Evolutionary conservation across 331 rosid genomes (phyloP), one percentile per base, ranked within the genome.

Genomic region (Prunus yedoensis): DNA sequence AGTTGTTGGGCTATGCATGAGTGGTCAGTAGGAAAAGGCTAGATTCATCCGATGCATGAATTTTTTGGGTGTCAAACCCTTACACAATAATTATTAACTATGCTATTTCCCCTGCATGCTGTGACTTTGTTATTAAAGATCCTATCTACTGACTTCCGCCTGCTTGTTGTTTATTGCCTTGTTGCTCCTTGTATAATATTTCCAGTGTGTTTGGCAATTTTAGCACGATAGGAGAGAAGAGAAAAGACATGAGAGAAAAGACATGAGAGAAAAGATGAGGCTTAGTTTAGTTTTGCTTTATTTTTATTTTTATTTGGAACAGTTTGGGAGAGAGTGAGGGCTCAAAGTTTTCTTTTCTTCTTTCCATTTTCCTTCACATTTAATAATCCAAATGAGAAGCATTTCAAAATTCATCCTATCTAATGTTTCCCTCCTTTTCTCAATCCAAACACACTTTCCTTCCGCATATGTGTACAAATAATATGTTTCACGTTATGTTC

Each of bases 381-480:
- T 10, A 3, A 47, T 47, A 11, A 47, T 47, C 52, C 52, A 47
- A 12, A 47, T 47, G 52, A 12, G 52, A 47, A 10, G 12, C 41
- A 35, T 47, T 47, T 47, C 57, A 52, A 52, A 51, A 52, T 52
- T 52, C 7, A 51, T 1, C 18, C 15, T 51, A 16, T 51, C 20
- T 51, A 9, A 3, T 46, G 11, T 46, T 10, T 46, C 51, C 8
- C 51, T 46, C 8, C 1, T 13, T 13, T 35, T 35, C 41, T 35
- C 8, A 35, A 14, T 61, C 21, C 16, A 64, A 35, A 20, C 25
- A 32, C 2, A 35, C 27, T 28, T 41, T 61, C 15, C 46, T 61
- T 83, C 70, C 58, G 21, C 70, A 13, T n/a, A 23, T 71, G 78
- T 62, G 50, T 80, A 79, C 73, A 64, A 60, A 47, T 81, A 73